Base-by-base conservation (phyloP, 1,139 yeast genomes). In the Blastobotrys indianensis region DNA sequence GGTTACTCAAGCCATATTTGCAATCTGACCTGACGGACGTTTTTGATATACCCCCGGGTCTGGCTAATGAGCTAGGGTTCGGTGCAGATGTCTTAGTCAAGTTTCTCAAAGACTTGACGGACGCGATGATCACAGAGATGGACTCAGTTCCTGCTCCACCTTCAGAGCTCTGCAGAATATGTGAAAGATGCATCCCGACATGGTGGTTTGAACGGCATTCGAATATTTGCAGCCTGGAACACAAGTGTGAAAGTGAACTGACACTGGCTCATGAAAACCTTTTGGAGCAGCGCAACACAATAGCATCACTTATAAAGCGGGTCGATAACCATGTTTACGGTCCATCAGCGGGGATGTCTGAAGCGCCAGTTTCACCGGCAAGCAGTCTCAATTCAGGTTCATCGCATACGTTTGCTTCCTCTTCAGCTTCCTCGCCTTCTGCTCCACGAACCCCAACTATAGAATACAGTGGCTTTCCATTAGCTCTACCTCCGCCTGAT, bases 171-270 rank as follows among this genome's bases (percentile, higher is more conserved):
- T 94, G 99, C 63, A 74, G 96, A 44, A 88, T 94, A 16, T 94
- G 99, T 65, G 99, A 94, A 59, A 79, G 81, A 28, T 77, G 77
- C 44, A 80, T 90, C n/a, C 97, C 96, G 1, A 87, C 92, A 1
- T 94, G 98, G 98, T 92, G 95, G 82, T 73, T 92, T 42, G 98
- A 90, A 58, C 77, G 82, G 44, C 99, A 94, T 65, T 82, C 94
- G 1, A 95, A 88, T 60, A 70, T 85, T 45, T 94, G 99, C 58
- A 71, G 85, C 28, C 78, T 86, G 37, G 97, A 88, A 61, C 95
- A 88, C 64, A 76, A 83, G 55, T 78, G 85, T 2, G 87, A 82
- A 57, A 90, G 88, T 52, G 82, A 82, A 38, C 77, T 92, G n/a
- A 87, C 84, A 56, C 59, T 74, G 33, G 73, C 82, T 42, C 96